These are phyloP conservation scores for Psophocarpus tetragonolobus DNA, from an alignment of 306 rosid genomes.

Conservation along the genomic window DNA sequence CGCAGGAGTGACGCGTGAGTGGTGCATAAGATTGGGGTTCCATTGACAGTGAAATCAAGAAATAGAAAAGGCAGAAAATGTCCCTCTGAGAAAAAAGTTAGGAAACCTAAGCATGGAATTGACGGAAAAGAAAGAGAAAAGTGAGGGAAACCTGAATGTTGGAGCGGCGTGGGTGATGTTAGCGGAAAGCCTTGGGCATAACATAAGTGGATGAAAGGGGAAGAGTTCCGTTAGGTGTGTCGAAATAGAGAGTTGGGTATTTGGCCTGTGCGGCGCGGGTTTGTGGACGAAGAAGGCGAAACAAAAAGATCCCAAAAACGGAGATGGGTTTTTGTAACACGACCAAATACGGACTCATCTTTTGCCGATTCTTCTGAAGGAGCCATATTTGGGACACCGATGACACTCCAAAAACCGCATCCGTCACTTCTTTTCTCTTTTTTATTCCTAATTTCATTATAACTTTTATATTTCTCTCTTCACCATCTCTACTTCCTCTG, in stretches of 20 bases:
- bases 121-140: background rate
- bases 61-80: background rate
- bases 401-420: background rate
- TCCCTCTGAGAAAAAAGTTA: background rate
- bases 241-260: background rate
- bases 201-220: background rate
- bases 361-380: slow-evolving; percentile 29
- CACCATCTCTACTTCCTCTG: background rate
- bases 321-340: background rate
- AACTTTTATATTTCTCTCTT: background rate
- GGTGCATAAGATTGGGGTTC: background rate
- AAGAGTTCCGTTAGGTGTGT: background rate
- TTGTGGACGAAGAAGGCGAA: background rate
- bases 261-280: slow-evolving; percentile 14
- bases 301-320: background rate
- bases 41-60: background rate
- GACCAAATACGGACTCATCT: slow-evolving; percentile 20
- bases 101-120: background rate
- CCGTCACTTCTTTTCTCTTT: background rate
- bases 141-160: background rate
- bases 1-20: background rate
- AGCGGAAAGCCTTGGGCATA: background rate
- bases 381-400: slow-evolving; percentile 28
- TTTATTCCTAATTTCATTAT: background rate
- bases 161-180: background rate